A percentile compares a stretch with the other conserved stretches of the same genome.
These are phyloP conservation scores for Eruca vesicaria DNA, from an alignment of 441 rosid genomes.

Conservation along the genomic window DNA sequence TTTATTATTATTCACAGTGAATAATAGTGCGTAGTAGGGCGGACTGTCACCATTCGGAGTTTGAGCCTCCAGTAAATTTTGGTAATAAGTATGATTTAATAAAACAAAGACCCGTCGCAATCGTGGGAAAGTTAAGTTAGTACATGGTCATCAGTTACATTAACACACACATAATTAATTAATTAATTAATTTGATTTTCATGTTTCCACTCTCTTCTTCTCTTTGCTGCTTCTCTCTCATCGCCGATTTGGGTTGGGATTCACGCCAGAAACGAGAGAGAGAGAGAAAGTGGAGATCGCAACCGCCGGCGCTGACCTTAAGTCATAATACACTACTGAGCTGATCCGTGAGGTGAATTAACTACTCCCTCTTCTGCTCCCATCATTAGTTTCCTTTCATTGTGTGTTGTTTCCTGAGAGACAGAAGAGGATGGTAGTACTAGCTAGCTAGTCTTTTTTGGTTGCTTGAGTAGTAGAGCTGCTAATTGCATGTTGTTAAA, in stretches of 20 bases:
- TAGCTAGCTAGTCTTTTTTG: background rate
- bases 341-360: background rate
- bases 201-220: background rate
- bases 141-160: no score
- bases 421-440: no score
- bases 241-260: background rate
- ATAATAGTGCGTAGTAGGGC: no score
- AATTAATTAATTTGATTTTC: no score
- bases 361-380: background rate
- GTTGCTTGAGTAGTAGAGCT: background rate
- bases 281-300: background rate
- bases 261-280: background rate
- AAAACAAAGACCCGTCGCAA: no score
- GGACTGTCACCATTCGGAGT: no score
- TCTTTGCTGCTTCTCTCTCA: background rate
- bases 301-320: background rate
- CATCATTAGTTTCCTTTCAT: background rate
- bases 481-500: background rate
- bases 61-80: no score
- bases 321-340: background rate
- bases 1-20: no score
- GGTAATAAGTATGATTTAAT: no score
- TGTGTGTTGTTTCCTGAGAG: background rate
- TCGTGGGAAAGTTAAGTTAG: no score
- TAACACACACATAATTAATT: no score